A percentile compares a stretch with the other conserved stretches of the same genome.
Evolutionary conservation across 2,329 filamentous ascomycete genomes (phyloP).

Genomic region (Colletotrichum caudatum): DNA sequence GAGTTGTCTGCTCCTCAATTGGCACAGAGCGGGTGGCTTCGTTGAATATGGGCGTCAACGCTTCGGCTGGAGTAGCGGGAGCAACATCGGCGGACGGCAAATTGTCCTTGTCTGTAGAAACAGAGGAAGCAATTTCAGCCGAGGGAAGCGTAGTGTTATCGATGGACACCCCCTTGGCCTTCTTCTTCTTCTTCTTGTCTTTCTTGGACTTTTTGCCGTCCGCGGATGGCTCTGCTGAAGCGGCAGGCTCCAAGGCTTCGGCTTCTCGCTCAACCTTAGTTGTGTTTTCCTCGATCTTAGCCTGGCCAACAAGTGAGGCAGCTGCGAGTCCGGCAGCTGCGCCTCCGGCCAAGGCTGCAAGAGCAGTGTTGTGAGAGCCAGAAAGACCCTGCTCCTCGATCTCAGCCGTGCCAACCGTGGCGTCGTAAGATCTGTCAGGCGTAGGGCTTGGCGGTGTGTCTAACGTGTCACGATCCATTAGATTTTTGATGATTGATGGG

Average conservation of each 20-base stretch:
- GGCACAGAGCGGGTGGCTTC: neutral
- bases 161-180: conserved; percentile 3
- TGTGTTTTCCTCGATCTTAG: neutral
- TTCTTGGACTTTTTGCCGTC: conserved; percentile 47
- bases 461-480: conserved; percentile 43
- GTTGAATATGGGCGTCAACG: neutral
- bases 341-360: conserved; percentile 20
- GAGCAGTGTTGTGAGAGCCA: neutral
- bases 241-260: conserved; percentile 16
- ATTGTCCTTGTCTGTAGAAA: neutral
- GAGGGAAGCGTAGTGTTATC: neutral
- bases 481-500: conserved; percentile 48
- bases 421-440: conserved; percentile 44
- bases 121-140: conserved; percentile 1
- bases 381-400: conserved; percentile 46
- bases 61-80: neutral
- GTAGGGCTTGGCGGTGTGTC: conserved; percentile 46
- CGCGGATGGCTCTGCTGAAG: neutral
- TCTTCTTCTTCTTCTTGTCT: conserved; percentile 50
- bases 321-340: conserved; percentile 25
- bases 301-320: neutral
- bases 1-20: neutral
- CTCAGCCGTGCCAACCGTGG: conserved; percentile 42
- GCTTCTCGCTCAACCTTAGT: conserved; percentile 2
- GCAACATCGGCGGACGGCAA: neutral